Base-by-base conservation (phyloP, 208 protist genomes). In the Wallacemonas sp. region DNA sequence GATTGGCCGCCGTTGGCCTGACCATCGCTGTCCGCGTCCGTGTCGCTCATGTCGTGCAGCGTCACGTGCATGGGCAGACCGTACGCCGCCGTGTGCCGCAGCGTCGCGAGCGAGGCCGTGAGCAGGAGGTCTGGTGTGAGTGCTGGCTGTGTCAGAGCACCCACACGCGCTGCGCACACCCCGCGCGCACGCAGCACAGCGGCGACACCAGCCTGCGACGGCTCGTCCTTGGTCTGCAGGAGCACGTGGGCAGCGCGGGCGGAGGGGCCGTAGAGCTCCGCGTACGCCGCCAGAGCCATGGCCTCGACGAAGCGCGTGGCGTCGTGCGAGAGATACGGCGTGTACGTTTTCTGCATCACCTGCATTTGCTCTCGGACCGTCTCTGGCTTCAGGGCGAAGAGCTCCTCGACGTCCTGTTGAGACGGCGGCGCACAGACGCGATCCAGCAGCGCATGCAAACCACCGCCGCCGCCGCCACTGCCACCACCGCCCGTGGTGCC, bases 191-290 rank as follows among this genome's bases (percentile, higher is more conserved):
- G 6, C 19, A 58, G 52, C 52, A 21, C n/a, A 17, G 30, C 12
- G 29, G 19, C 32, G 12, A 39, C 6, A 8, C 41, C 32, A 0
- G 46, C 34, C 14, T 5, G 24, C 63, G 24, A 21, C 8, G 46
- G 6, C 24, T n/a, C 49, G 17, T 4, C 14, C 43, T 27, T 33
- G 9, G 27, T 14, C 36, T 66, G 38, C 11, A 80, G 49, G 24
- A 76, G 71, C 9, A 44, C 32, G 29, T 58, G 38, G 23, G 68
- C 63, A 1, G 74, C 80, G 24, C 70, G 71, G 8, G 76, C 52
- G 26, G 68, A 71, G 8, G 74, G 74, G 32, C 80, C 86, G 75
- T 93, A 95, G n/a, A 93, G 57, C 63, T 92, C 85, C 6, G 85
- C 83, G 63, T 92, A 90, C 23, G 80, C 84, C 12, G 89, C 89